A percentile compares a stretch with the other conserved stretches of the same genome.
Evolutionary conservation across 441 rosid species (phyloP).

Genomic region (Brassica balearica): DNA sequence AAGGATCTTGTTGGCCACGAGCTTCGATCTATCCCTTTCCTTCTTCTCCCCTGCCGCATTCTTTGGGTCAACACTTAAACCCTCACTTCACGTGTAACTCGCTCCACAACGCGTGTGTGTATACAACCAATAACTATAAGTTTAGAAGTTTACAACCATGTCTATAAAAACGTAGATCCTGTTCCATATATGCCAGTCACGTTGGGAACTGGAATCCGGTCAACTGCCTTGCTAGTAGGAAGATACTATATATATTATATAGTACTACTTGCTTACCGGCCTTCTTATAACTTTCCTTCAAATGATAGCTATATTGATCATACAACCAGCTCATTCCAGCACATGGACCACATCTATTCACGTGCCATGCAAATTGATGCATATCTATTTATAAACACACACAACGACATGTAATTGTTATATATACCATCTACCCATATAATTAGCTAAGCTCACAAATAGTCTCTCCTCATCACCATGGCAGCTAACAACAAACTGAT

Average conservation of each 20-base stretch:
- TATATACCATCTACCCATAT: constrained; percentile 15
- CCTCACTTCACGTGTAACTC: constrained; percentile 30
- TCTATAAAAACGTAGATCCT: constrained; percentile 23
- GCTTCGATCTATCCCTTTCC: constrained; percentile 12
- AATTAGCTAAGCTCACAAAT: constrained; percentile 4
- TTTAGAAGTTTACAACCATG: too few relatives aligned
- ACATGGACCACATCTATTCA: constrained; percentile 24
- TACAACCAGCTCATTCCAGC: constrained; percentile 37
- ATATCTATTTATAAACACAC: constrained; percentile 7
- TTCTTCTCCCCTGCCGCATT: constrained; percentile 39
- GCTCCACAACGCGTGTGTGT: constrained; percentile 8
- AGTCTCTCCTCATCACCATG: constrained; percentile 23
- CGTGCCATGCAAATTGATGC: constrained; percentile 32
- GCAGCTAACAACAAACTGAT: constrained; percentile 30
- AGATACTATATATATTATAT: not conserved
- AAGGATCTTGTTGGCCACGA: constrained; percentile 48
- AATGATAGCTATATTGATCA: constrained; percentile 31
- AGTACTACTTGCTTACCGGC: constrained; percentile 20
- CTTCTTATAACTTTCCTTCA: constrained; percentile 42
- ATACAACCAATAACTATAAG: not conserved
- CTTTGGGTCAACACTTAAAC: constrained; percentile 42
- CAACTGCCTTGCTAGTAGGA: constrained; percentile 29
- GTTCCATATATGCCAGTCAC: not conserved
- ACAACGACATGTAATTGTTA: constrained; percentile 6
- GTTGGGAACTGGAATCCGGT: constrained; percentile 18